Evolutionary conservation across 2,329 filamentous ascomycete genomes (phyloP).

Genomic region (Sporothrix protearum): DNA sequence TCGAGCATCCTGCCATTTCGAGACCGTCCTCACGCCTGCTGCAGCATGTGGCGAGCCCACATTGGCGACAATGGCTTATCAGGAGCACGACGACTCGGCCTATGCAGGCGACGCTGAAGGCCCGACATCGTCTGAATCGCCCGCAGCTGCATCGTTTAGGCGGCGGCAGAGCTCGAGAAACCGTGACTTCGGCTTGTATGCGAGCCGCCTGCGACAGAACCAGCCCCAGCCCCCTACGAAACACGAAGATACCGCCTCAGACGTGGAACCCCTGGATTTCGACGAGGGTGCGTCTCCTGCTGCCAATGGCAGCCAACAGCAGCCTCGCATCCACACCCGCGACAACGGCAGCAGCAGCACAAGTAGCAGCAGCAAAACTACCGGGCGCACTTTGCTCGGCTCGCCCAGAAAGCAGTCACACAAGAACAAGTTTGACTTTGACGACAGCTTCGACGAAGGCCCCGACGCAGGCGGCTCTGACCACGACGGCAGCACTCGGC

Average conservation of each 20-base stretch:
- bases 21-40: not conserved
- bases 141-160: constrained; percentile 19
- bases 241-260: constrained; percentile 31
- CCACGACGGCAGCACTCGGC: constrained; percentile 15
- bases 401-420: constrained; percentile 15
- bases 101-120: constrained; percentile 31
- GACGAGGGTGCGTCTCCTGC: constrained; percentile 11
- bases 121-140: constrained; percentile 15
- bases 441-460: constrained; percentile 24
- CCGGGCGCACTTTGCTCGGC: constrained; percentile 13
- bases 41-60: constrained; percentile 16
- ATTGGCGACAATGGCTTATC: constrained; percentile 25
- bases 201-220: constrained; percentile 31
- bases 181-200: constrained; percentile 31
- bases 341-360: constrained; percentile 17
- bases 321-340: constrained; percentile 13
- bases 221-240: constrained; percentile 34
- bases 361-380: constrained; percentile 10
- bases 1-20: not conserved
- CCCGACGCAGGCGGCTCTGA: constrained; percentile 15
- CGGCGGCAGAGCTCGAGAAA: constrained; percentile 30
- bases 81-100: constrained; percentile 30
- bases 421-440: constrained; percentile 22
- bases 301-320: constrained; percentile 9
- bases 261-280: constrained; percentile 27